Conservation (phyloP, 805 yeast species). For the Pichia occidentalis region DNA sequence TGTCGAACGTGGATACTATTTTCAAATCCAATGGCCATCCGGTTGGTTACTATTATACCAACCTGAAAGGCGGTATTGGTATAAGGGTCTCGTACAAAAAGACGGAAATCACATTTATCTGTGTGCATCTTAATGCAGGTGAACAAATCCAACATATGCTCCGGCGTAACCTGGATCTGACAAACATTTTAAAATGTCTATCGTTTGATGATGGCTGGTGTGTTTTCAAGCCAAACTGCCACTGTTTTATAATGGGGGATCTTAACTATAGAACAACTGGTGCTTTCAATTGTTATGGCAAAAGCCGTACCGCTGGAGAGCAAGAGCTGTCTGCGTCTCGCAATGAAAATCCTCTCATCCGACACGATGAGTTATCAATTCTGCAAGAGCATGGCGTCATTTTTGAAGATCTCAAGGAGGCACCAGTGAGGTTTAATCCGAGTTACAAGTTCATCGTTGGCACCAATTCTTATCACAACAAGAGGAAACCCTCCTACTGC, state of each 20-base stretch:
- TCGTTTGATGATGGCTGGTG: conserved; percentile 54
- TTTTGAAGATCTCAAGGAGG: conserved; percentile 62
- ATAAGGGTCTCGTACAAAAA: conserved; percentile 39
- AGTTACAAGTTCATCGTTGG: conserved; percentile 64
- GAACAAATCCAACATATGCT: conserved; percentile 51
- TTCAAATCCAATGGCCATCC: conserved; percentile 30
- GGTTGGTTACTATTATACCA: conserved; percentile 55
- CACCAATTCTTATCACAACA: conserved; percentile 40
- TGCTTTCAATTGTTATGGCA: conserved; percentile 13
- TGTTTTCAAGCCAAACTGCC: conserved; percentile 45
- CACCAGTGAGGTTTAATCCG: conserved; percentile 61
- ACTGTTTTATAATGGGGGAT: conserved; percentile 77
- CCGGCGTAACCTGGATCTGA: conserved; percentile 48
- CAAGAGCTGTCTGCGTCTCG: no score
- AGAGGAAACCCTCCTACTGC: conserved; percentile 83
- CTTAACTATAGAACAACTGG: conserved; percentile 63
- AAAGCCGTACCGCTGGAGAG: no score
- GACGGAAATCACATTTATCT: conserved; percentile 51
- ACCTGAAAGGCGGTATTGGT: conserved; percentile 72
- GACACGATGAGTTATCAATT: conserved; percentile 47
- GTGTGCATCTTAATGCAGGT: conserved; percentile 70
- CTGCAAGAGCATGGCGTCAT: conserved; percentile 38
- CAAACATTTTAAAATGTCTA: conserved; percentile 43
- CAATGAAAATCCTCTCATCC: conserved; percentile 13
- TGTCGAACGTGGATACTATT: conserved; percentile 19